Percentiles rank a stretch among this genome's conserved stretches.
phyloP scores from a whole-genome alignment of 164 flowering plant species.

The Vitis cinerea region DNA sequence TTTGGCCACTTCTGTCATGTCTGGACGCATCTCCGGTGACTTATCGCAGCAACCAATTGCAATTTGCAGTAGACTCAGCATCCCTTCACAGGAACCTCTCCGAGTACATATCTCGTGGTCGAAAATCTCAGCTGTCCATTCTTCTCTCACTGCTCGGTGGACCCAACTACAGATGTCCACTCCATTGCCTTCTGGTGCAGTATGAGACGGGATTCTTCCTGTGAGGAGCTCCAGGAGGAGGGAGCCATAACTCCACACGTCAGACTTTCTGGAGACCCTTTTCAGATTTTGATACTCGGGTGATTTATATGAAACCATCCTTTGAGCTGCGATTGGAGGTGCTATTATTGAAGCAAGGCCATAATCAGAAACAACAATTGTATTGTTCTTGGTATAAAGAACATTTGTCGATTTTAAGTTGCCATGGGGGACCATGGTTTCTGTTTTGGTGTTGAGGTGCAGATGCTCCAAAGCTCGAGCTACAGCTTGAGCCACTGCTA shows the following conservation, averaged over 20 bases:
- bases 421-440: slow-evolving; percentile 47
- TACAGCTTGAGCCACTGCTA: slow-evolving; percentile 44
- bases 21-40: slow-evolving; percentile 57
- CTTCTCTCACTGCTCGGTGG: slow-evolving; percentile 70
- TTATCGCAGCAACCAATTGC: slow-evolving; percentile 57
- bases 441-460: slow-evolving; percentile 32
- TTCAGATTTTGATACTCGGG: slow-evolving; percentile 45
- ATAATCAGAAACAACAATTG: slow-evolving; percentile 33
- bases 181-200: slow-evolving; percentile 45
- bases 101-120: slow-evolving; percentile 45
- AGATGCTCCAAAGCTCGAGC: slow-evolving; percentile 56
- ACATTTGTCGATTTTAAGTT: slow-evolving; percentile 47
- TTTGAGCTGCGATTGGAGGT: slow-evolving; percentile 14
- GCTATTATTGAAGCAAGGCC: slow-evolving; percentile 33
- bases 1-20: slow-evolving; percentile 47
- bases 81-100: slow-evolving; percentile 35
- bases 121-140: slow-evolving; percentile 79
- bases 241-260: slow-evolving; percentile 62
- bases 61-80: slow-evolving; percentile 51
- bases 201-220: slow-evolving; percentile 34
- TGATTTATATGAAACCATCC: slow-evolving; percentile 48
- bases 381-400: slow-evolving; percentile 29
- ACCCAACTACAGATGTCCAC: slow-evolving; percentile 66
- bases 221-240: slow-evolving; percentile 63
- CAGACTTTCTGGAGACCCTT: slow-evolving; percentile 44